A percentile compares a stretch with the other conserved stretches of the same genome.
These are phyloP conservation scores for Geoglossum cookeanum DNA, from an alignment of 2,329 filamentous ascomycete genomes.

Conservation along the genomic window DNA sequence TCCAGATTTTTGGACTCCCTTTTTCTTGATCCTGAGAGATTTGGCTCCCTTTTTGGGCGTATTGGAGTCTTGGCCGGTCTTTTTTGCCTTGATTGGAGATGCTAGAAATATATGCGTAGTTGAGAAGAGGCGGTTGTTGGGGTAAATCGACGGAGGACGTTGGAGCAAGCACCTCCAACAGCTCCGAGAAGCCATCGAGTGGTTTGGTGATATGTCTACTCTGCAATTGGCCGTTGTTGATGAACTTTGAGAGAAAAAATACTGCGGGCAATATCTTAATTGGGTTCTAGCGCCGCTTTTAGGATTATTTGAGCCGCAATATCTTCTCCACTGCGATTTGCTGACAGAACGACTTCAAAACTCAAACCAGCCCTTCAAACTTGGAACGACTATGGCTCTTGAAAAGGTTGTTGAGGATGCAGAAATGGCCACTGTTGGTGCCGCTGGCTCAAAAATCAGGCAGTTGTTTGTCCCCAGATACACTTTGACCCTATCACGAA, in stretches of 20 bases:
- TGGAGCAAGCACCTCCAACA: constrained; percentile 38
- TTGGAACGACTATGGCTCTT: neutral
- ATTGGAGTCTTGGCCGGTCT: neutral
- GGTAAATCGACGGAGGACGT: constrained; percentile 15
- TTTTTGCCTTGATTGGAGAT: neutral
- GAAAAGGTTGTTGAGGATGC: neutral
- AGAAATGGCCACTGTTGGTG: neutral
- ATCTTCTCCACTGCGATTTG: too few species aligned
- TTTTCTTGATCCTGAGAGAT: constrained; percentile 25
- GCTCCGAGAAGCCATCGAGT: constrained; percentile 34
- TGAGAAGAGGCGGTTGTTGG: neutral
- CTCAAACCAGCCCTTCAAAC: too few species aligned
- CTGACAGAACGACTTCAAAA: too few species aligned
- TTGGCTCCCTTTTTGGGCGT: constrained; percentile 19
- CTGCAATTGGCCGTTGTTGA: neutral
- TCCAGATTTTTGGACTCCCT: constrained; percentile 20
- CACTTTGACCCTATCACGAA: neutral
- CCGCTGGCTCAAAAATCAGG: neutral
- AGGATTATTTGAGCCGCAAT: constrained; percentile 5
- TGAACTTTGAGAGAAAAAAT: neutral
- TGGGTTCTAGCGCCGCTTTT: constrained; percentile 11
- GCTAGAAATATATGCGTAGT: neutral
- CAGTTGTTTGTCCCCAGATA: neutral
- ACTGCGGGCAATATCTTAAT: constrained; percentile 1
- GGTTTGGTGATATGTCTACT: neutral